Evolutionary conservation across 345 rosid species (phyloP).

Genomic region (Eucalyptus globulus): DNA sequence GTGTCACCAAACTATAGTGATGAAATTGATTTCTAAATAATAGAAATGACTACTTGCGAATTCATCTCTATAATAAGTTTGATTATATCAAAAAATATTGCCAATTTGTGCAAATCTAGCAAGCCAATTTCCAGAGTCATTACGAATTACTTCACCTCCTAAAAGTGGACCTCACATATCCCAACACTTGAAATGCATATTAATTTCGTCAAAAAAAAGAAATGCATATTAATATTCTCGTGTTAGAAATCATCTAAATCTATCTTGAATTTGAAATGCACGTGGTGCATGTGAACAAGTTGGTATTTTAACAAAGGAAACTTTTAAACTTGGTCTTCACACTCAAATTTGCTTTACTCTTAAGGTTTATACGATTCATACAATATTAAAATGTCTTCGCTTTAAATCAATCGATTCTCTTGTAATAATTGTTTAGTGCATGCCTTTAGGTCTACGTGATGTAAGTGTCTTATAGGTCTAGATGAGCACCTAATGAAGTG

Average conservation of each 20-base stretch:
- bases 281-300: not conserved
- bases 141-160: not conserved
- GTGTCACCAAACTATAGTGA: not conserved
- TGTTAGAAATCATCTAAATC: not conserved
- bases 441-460: not conserved
- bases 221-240: not conserved
- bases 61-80: not conserved
- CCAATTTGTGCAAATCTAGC: not conserved
- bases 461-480: not conserved
- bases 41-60: not conserved
- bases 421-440: not conserved
- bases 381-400: not conserved
- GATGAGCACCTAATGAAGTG: not conserved
- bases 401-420: not conserved
- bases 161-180: not conserved
- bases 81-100: not conserved
- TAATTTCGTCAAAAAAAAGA: too few species aligned
- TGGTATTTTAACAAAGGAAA: not conserved
- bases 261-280: not conserved
- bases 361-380: not conserved
- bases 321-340: not conserved
- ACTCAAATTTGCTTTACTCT: not conserved
- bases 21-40: too few species aligned
- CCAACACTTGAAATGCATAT: not conserved
- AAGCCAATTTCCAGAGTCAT: not conserved